These are phyloP conservation scores for Penstemon eatonii DNA, from an alignment of 257 asterid genomes.

Conservation along the genomic window DNA sequence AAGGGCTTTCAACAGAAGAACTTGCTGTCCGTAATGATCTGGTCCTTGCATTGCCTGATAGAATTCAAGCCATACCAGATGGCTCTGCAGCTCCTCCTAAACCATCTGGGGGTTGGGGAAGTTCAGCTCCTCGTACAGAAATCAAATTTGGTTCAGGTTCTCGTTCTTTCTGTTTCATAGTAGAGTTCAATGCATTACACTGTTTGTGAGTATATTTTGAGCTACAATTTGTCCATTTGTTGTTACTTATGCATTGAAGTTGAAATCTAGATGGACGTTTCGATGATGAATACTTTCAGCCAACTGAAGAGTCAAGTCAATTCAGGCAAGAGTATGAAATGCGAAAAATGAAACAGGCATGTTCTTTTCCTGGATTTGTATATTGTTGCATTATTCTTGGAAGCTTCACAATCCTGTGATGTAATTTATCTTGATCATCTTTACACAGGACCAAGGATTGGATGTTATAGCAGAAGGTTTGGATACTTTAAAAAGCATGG, in stretches of 20 bases:
- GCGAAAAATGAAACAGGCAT: constrained; percentile 95
- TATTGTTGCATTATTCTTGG: constrained; percentile 20
- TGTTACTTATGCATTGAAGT: constrained; percentile 32
- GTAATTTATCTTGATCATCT: constrained; percentile 14
- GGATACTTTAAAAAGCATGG: constrained; percentile 94
- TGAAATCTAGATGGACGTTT: constrained; percentile 75
- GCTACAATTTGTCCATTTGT: constrained; percentile 15
- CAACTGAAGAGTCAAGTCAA: constrained; percentile 86
- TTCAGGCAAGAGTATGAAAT: constrained; percentile 96
- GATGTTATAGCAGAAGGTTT: constrained; percentile 92
- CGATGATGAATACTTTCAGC: constrained; percentile 87
- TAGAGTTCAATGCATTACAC: constrained; percentile 7
- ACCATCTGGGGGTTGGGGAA: constrained; percentile 87
- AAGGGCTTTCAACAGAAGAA: constrained; percentile 88
- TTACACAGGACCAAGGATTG: constrained; percentile 84
- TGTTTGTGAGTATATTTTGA: constrained; percentile 4
- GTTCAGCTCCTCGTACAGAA: constrained; percentile 86
- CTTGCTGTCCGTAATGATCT: constrained; percentile 86
- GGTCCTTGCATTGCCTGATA: constrained; percentile 87
- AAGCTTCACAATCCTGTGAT: neutral
- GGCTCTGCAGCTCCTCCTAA: constrained; percentile 87
- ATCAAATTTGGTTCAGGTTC: constrained; percentile 93
- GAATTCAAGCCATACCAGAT: constrained; percentile 95
- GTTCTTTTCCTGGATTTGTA: constrained; percentile 32
- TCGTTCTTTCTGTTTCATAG: constrained; percentile 16